Evolutionary conservation across 331 rosid species (phyloP), one percentile per base, ranked within the genome.

Genomic region (Spiraea crenata): DNA sequence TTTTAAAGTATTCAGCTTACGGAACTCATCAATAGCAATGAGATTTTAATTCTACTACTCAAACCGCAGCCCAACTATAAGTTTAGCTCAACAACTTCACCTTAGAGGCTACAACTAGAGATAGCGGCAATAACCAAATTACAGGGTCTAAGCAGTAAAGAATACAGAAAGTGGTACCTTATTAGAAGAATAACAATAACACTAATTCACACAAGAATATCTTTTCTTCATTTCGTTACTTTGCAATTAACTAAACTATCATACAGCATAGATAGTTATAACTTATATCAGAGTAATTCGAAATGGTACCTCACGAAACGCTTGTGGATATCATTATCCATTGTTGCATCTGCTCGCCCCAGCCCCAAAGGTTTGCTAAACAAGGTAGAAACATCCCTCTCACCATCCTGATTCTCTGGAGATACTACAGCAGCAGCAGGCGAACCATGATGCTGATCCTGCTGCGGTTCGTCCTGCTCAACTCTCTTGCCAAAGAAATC

Each of bases 401-500:
- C 80, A 31, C 48, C 85, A 41, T 72, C 87, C 61, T 81, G 90
- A 82, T 79, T 74, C 65, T 79, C 85, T 0, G 41, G 82, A n/a
- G 73, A 79, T 20, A 54, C 51, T 6, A 74, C 59, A 39, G 61
- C 70, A 44, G 82, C 59, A 39, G 61, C 70, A 44, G 82, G 45
- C 15, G 66, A 58, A 76, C 79, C 75, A 12, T 35, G 77, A 59
- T 39, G 75, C 57, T 58, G 83, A 5, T 56, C 71, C 48, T 61
- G 83, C 52, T 76, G 83, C 46, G 77, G 60, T 61, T 83, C 93
- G 41, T 90, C 96, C 56, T 76, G 72, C 74, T 82, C 90, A 73
- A 69, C 14, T n/a, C 88, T 86, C 85, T 92, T 92, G 70, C 86
- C 88, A 45, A 82, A 80, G 80, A 92, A 92, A 73, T 92, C 92